phyloP scores from a whole-genome alignment of 768 basidiomycete species.

The Mycena latifolia region DNA sequence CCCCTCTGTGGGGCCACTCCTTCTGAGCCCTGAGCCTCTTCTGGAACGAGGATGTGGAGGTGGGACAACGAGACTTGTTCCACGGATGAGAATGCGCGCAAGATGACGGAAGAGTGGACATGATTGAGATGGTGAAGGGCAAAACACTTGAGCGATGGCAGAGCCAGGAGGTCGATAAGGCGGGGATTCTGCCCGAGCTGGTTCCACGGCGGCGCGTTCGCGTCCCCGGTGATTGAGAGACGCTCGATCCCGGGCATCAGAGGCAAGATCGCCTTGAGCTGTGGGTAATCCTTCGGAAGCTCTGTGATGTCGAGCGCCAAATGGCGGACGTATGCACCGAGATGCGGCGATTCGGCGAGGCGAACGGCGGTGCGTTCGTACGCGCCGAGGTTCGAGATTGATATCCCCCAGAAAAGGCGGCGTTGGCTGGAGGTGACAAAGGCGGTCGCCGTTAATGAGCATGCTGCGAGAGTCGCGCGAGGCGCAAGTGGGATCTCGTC shows the following conservation, averaged over 20 bases:
- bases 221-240: not conserved
- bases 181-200: slow-evolving; percentile 10
- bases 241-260: slow-evolving; percentile 4
- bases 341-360: slow-evolving; percentile 19
- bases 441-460: slow-evolving; percentile 2
- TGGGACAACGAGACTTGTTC: not conserved
- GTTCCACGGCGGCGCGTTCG: not conserved
- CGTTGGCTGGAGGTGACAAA: slow-evolving; percentile 16
- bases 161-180: slow-evolving; percentile 6
- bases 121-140: not conserved
- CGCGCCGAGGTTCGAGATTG: not conserved
- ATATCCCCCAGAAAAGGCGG: slow-evolving; percentile 15
- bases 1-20: not conserved
- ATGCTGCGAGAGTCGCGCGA: slow-evolving; percentile 8
- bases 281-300: not conserved
- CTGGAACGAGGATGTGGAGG: not conserved
- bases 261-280: slow-evolving; percentile 3
- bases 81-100: not conserved
- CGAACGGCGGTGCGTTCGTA: slow-evolving; percentile 6
- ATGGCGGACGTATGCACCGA: slow-evolving; percentile 4
- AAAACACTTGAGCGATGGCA: slow-evolving; percentile 3
- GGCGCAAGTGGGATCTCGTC: not conserved
- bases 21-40: not conserved
- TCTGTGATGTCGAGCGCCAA: slow-evolving; percentile 3
- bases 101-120: slow-evolving; percentile 5